Conservation (phyloP, 345 rosid species). For the Carallia pectinifolia region DNA sequence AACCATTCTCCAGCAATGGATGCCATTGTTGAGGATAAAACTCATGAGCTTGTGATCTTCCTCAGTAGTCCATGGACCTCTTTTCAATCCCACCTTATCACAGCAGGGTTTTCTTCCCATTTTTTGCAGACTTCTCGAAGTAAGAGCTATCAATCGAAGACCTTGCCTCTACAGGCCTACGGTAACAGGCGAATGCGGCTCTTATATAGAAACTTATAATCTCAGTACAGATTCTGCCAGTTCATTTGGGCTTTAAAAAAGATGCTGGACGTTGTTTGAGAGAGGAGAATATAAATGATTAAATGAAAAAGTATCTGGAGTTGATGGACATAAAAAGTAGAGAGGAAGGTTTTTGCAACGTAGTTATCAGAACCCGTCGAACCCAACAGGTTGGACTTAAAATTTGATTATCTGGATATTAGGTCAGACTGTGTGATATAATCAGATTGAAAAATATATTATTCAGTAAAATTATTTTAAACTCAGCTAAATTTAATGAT, state of each 20-base stretch:
- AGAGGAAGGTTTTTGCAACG: not conserved
- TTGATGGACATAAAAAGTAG: conserved; percentile 20
- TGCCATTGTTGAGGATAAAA: conserved; percentile 86
- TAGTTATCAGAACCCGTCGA: no score
- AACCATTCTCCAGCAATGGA: conserved; percentile 90
- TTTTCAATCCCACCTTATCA: conserved; percentile 82
- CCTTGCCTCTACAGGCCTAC: not conserved
- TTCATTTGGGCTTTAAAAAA: conserved; percentile 30
- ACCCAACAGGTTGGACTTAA: no score
- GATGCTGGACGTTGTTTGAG: conserved; percentile 21
- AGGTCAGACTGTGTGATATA: no score
- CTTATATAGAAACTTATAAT: conserved; percentile 26
- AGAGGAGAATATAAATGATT: conserved; percentile 39
- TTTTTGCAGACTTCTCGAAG: no score
- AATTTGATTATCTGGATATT: no score
- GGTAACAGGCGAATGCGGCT: not conserved
- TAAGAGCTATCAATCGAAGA: not conserved
- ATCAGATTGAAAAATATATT: no score
- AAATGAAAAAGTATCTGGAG: conserved; percentile 22
- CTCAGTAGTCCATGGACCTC: conserved; percentile 98
- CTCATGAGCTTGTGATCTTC: conserved; percentile 90
- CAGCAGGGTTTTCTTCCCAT: conserved; percentile 98
- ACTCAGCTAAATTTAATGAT: no score
- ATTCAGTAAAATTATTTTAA: no score
- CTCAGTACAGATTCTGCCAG: conserved; percentile 45